A percentile compares a stretch with the other conserved stretches of the same genome.
phyloP scores from a whole-genome alignment of 1,284 basidiomycete genomes.

The Ceratobasidium sp. region DNA sequence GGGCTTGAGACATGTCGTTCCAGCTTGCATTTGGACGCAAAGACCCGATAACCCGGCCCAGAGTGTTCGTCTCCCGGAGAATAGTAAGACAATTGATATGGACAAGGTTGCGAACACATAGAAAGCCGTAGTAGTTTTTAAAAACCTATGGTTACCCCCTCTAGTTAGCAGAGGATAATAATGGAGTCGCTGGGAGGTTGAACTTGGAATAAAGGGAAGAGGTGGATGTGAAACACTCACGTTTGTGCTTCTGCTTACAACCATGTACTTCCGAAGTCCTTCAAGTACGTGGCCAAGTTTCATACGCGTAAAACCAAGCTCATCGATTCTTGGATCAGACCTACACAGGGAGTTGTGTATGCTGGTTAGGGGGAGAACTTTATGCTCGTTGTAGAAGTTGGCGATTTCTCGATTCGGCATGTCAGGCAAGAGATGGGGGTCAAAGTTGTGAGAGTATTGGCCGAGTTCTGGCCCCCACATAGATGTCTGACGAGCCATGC shows the following conservation, averaged over 20 bases:
- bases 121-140: constrained; percentile 15
- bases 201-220: neutral
- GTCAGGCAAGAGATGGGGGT: neutral
- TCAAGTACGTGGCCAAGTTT: neutral
- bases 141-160: neutral
- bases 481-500: neutral
- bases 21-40: neutral
- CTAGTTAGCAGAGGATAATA: neutral
- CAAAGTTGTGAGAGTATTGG: neutral
- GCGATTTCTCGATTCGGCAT: neutral
- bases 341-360: neutral
- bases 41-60: neutral
- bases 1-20: neutral
- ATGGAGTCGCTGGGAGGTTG: neutral
- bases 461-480: neutral
- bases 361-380: neutral
- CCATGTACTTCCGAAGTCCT: neutral
- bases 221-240: neutral
- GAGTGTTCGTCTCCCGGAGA: neutral
- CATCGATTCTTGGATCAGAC: neutral
- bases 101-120: neutral
- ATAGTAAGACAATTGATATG: constrained; percentile 1
- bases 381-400: neutral
- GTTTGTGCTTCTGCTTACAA: neutral
- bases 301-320: neutral